Percentiles rank a stretch among this genome's conserved stretches.
phyloP scores from a whole-genome alignment of 2,329 filamentous ascomycete genomes.

The Whalleya microplaca region DNA sequence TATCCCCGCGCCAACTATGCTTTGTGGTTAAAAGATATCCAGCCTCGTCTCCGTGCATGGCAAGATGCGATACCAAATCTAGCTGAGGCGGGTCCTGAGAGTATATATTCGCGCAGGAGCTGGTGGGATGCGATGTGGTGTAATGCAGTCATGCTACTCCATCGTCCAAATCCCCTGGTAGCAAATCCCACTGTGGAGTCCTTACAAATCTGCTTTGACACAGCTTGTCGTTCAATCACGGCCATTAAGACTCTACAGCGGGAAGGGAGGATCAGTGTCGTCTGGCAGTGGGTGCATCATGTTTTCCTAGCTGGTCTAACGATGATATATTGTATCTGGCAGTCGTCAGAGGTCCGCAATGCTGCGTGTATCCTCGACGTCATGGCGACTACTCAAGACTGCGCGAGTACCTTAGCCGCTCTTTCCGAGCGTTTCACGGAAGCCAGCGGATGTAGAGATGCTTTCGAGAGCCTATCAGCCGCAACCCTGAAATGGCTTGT shows the following conservation, averaged over 20 bases:
- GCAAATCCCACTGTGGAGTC: constrained; percentile 28
- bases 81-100: constrained; percentile 29
- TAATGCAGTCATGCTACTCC: constrained; percentile 37
- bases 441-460: too few relatives aligned
- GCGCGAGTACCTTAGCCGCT: too few relatives aligned
- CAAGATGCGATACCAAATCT: constrained; percentile 33
- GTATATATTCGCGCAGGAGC: constrained; percentile 34
- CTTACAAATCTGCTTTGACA: constrained; percentile 30
- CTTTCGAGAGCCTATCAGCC: too few relatives aligned
- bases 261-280: constrained; percentile 35
- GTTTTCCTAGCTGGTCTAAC: constrained; percentile 39
- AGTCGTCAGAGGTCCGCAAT: too few relatives aligned
- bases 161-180: constrained; percentile 34
- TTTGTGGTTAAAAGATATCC: constrained; percentile 36
- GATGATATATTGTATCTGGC: too few relatives aligned
- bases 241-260: constrained; percentile 37
- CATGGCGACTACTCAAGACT: too few relatives aligned
- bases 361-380: too few relatives aligned
- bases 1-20: constrained; percentile 35
- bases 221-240: constrained; percentile 33
- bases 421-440: too few relatives aligned
- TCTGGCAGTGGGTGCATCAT: constrained; percentile 39
- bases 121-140: constrained; percentile 39
- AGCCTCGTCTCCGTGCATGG: constrained; percentile 35
- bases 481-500: too few relatives aligned